These are phyloP conservation scores for Boletus sp. DNA, from an alignment of 768 basidiomycete genomes.

Conservation along the genomic window DNA sequence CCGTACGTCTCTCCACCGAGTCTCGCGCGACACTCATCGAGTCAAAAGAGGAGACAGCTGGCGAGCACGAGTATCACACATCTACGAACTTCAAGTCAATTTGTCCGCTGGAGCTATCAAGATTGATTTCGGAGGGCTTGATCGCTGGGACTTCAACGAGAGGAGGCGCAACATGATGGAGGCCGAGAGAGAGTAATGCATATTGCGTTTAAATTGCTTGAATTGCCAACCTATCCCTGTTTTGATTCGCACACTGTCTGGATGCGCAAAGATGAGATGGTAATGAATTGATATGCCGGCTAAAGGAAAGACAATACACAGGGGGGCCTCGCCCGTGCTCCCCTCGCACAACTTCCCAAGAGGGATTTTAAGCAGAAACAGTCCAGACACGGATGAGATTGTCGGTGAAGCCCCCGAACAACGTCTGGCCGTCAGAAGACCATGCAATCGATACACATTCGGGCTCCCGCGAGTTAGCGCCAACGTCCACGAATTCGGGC, in stretches of 20 bases:
- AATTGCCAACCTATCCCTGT: background rate
- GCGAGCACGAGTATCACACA: conserved; percentile 68
- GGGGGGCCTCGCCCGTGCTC: conserved; percentile 13
- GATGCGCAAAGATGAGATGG: conserved; percentile 9
- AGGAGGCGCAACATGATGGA: conserved; percentile 64
- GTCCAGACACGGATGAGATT: conserved; percentile 92
- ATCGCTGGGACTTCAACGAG: conserved; percentile 69
- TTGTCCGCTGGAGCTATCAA: conserved; percentile 58
- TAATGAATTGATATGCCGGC: conserved; percentile 22
- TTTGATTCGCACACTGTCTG: background rate
- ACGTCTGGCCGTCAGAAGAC: conserved; percentile 96
- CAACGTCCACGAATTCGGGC: conserved; percentile 84
- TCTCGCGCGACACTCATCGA: conserved; percentile 2
- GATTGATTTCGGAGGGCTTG: conserved; percentile 74
- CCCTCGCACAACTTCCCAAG: conserved; percentile 18
- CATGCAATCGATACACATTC: conserved; percentile 97
- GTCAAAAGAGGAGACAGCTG: conserved; percentile 71
- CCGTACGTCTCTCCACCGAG: background rate
- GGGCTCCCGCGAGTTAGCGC: conserved; percentile 70
- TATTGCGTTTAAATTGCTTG: background rate
- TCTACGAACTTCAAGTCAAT: conserved; percentile 71
- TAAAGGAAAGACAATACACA: conserved; percentile 27
- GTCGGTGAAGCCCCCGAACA: conserved; percentile 97
- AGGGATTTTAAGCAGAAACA: conserved; percentile 51
- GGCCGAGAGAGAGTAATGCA: conserved; percentile 30